Evolutionary conservation across 2,329 filamentous ascomycete species (phyloP), one percentile per base, ranked within the genome.

Genomic region (Diaporthe helianthi): DNA sequence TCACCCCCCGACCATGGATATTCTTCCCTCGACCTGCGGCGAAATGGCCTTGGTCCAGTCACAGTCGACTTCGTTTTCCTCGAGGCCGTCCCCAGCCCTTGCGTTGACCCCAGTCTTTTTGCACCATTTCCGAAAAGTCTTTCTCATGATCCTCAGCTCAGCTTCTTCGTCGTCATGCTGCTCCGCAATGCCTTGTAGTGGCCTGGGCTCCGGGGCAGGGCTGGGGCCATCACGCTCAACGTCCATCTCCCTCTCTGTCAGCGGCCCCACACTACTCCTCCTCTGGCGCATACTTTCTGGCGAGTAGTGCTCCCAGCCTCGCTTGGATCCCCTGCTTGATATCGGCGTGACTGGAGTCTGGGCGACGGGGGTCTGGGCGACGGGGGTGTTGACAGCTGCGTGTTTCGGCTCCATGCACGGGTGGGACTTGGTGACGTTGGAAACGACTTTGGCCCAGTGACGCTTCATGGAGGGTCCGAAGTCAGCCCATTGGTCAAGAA

Each of bases 1-100:
- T 36, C 19, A 67, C 15, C 41, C 46, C 4, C 65, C 69, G 3
- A 85, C 76, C 77, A 85, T 85, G 38, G 77, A 78, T 51, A 97
- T 97, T 58, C 93, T 86, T 1, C 93, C 93, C 77, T 97, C 93
- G 10, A 95, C 71, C 68, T 86, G 86, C 0, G 94, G 94, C 67
- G 90, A 88, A 78, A 97, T 94, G 1, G 92, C 91, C 71, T 87
- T 88, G 10, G 93, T 95, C 93, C 93, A 97, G 72, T 90, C 86
- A 38, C 91, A 89, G 63, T 89, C 86, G 53, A 83, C 83, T 71
- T 89, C 89, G 0, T 82, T 85, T 63, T 89, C 83, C 69, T 85
- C 83, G 70, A 92, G 85, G 19, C 86, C 84, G 69, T 87, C 86
- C 49, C 82, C 85, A 13, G 82, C 76, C 61, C 78, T 75, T 64